Base-by-base conservation (phyloP, 225 moss, liverwort and hornwort genomes). In the Marchantia paleacea region DNA sequence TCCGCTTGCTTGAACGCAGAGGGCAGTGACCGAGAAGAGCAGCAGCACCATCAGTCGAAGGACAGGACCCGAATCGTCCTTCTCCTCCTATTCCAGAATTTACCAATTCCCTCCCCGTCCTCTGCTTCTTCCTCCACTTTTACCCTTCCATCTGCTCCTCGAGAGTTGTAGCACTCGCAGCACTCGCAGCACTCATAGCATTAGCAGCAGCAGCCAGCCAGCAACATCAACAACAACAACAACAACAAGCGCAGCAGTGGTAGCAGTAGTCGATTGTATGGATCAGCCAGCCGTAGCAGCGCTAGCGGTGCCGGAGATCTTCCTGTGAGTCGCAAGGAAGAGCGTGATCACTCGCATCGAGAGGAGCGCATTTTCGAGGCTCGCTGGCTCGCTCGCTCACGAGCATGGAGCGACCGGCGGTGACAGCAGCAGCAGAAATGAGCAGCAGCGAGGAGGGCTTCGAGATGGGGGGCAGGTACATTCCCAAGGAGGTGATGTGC, bases 401-500 rank as follows among this genome's bases (percentile, higher is more conserved):
- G 69, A 39, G 47, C 39, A 71, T 71, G 71, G 71, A 71, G 68
- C 68, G 15, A 71, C 50, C 7, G 15, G 13, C 58, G 52, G 22
- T 16, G 20, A 49, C 49, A 10, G 22, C 19, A 72, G 31, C 12
- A 47, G 31, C 39, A 48, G 70, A 39, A 10, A 73, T 24, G 73
- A 70, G 70, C 14, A 20, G 70, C 71, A 72, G 71, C 71, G 19
- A 19, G 8, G 78, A 78, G 52, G 64, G 78, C 24, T 78, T 78
- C 78, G 24, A 26, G 66, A 78, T 78, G 78, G 63, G 22, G 12
- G 65, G 78, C 49, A 52, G 66, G 24, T 78, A 78, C 78, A 78
- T 78, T 48, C 78, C 78, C 64, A 78, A 78, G 50, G 78, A 78
- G 49, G 78, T 78, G 48, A 64, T 78, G 63, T 78, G 78, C 64